phyloP scores from a whole-genome alignment of 2,329 filamentous ascomycete species.

The Xylariaceae sp. region DNA sequence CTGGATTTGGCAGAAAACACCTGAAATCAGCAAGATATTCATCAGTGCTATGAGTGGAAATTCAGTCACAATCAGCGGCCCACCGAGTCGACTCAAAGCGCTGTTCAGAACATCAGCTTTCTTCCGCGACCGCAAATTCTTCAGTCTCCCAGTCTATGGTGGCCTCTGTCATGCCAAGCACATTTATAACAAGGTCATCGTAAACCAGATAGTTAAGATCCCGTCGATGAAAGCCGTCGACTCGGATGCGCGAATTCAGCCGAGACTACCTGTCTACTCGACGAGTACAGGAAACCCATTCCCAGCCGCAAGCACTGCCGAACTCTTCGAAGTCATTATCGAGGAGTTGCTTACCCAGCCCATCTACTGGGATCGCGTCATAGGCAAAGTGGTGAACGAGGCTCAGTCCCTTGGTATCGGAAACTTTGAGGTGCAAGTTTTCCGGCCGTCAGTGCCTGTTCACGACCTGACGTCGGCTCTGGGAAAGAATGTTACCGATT shows the following conservation, averaged over 20 bases:
- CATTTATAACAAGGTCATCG: slow-evolving; percentile 35
- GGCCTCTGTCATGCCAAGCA: slow-evolving; percentile 41
- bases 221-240: slow-evolving; percentile 1
- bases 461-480: slow-evolving; percentile 26
- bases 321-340: slow-evolving; percentile 27
- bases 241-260: not conserved
- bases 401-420: slow-evolving; percentile 12
- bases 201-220: slow-evolving; percentile 24
- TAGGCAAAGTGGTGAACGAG: slow-evolving; percentile 22
- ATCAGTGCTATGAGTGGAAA: slow-evolving; percentile 35
- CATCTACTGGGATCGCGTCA: slow-evolving; percentile 32
- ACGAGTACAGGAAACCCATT: slow-evolving; percentile 31
- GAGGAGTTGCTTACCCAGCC: slow-evolving; percentile 30
- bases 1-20: slow-evolving; percentile 16
- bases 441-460: slow-evolving; percentile 28
- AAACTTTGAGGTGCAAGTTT: slow-evolving; percentile 24
- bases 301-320: slow-evolving; percentile 21
- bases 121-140: slow-evolving; percentile 30
- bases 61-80: slow-evolving; percentile 39
- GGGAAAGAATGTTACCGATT: slow-evolving; percentile 7
- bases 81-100: slow-evolving; percentile 32
- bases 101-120: slow-evolving; percentile 30
- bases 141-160: slow-evolving; percentile 37
- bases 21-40: slow-evolving; percentile 38
- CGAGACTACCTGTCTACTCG: slow-evolving; percentile 31